Percentiles rank a stretch among this genome's conserved stretches.
phyloP scores from a whole-genome alignment of 2,329 filamentous ascomycete species.

The Alternaria novae-zelandiae region DNA sequence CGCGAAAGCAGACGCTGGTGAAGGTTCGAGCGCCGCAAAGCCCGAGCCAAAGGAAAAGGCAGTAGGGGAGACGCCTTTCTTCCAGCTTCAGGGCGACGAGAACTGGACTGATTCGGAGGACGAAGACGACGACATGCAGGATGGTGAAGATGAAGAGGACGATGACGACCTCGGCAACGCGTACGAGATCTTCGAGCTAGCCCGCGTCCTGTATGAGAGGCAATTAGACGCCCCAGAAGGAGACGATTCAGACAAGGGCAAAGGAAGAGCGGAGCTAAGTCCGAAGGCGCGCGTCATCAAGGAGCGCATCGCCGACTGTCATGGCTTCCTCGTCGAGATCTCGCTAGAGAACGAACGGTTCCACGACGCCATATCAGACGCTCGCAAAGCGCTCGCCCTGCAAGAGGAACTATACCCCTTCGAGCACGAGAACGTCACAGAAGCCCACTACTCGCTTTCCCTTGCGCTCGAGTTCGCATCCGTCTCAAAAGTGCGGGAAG shows the following conservation, averaged over 20 bases:
- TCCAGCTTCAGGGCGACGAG: slow-evolving; percentile 93
- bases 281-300: slow-evolving; percentile 56
- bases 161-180: slow-evolving; percentile 69
- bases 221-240: slow-evolving; percentile 57
- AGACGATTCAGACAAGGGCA: slow-evolving; percentile 50
- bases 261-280: slow-evolving; percentile 54
- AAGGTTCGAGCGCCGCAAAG: slow-evolving; percentile 38
- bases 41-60: slow-evolving; percentile 54
- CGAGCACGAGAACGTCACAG: slow-evolving; percentile 85
- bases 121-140: slow-evolving; percentile 66
- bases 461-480: slow-evolving; percentile 94
- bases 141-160: slow-evolving; percentile 57
- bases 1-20: slow-evolving; percentile 46
- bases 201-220: slow-evolving; percentile 64
- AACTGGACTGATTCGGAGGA: slow-evolving; percentile 82
- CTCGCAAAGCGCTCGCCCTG: slow-evolving; percentile 76
- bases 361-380: slow-evolving; percentile 82
- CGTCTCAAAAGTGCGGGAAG: slow-evolving; percentile 67
- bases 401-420: slow-evolving; percentile 80
- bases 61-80: slow-evolving; percentile 74
- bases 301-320: slow-evolving; percentile 88
- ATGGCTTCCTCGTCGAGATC: slow-evolving; percentile 93
- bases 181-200: slow-evolving; percentile 68
- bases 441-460: slow-evolving; percentile 96
- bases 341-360: slow-evolving; percentile 97